phyloP scores from a whole-genome alignment of 1,284 basidiomycete genomes.

The Tremellales sp. region DNA sequence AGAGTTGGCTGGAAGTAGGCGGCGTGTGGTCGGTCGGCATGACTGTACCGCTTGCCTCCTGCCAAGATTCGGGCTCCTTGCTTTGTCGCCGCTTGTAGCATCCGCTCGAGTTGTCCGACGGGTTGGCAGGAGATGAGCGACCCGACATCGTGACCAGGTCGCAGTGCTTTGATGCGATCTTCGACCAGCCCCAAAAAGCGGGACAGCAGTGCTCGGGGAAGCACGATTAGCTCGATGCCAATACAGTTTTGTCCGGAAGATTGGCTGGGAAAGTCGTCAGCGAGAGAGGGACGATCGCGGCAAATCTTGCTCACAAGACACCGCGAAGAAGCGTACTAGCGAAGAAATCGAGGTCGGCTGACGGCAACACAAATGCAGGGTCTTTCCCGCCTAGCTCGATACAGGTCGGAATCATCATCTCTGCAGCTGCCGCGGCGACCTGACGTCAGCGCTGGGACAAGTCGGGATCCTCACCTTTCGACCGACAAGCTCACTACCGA shows the following conservation, averaged over 20 bases:
- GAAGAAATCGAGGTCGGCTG: slow-evolving; percentile 51
- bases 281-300: background rate
- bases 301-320: slow-evolving; percentile 62
- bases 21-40: slow-evolving; percentile 63
- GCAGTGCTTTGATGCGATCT: slow-evolving; percentile 62
- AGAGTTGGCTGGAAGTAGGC: slow-evolving; percentile 85
- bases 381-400: slow-evolving; percentile 76
- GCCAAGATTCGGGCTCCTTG: slow-evolving; percentile 66
- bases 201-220: slow-evolving; percentile 70
- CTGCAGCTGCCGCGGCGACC: slow-evolving; percentile 77
- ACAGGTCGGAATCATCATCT: slow-evolving; percentile 80
- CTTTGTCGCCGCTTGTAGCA: slow-evolving; percentile 67
- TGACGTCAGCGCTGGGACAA: slow-evolving; percentile 29
- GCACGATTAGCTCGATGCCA: slow-evolving; percentile 87
- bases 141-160: slow-evolving; percentile 55
- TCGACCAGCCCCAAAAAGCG: slow-evolving; percentile 64
- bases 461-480: slow-evolving; percentile 57
- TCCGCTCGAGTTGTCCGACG: slow-evolving; percentile 65
- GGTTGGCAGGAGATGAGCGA: slow-evolving; percentile 52
- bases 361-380: slow-evolving; percentile 53
- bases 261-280: slow-evolving; percentile 13
- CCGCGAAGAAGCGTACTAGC: slow-evolving; percentile 67
- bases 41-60: slow-evolving; percentile 63
- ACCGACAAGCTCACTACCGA: slow-evolving; percentile 88
- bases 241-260: slow-evolving; percentile 87